These are phyloP conservation scores for Amaranthus tricolor DNA, from an alignment of 179 eudicot species.

Conservation along the genomic window DNA sequence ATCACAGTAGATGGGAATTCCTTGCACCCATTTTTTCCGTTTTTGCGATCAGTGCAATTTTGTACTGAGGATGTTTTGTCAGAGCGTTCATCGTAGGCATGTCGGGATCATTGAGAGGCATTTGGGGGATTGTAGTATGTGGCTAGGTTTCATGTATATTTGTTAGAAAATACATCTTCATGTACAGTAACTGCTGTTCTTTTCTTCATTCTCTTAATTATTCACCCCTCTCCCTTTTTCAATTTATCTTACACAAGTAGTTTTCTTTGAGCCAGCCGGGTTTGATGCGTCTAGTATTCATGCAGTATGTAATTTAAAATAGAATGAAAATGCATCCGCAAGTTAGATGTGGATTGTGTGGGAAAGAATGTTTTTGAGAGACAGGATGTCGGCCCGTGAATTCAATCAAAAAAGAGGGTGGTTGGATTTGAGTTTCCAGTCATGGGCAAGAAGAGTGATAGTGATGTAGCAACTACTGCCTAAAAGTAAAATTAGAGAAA, in stretches of 20 bases:
- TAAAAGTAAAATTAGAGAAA: background rate
- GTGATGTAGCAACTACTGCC: background rate
- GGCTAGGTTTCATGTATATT: constrained; percentile 43
- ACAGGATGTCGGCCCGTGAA: constrained; percentile 14
- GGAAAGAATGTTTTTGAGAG: constrained; percentile 15
- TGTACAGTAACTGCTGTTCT: constrained; percentile 41
- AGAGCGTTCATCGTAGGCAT: constrained; percentile 1
- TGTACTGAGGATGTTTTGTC: constrained; percentile 33
- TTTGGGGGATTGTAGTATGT: constrained; percentile 26
- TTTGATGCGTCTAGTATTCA: constrained; percentile 1
- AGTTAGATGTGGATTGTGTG: constrained; percentile 8
- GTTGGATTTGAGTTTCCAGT: background rate
- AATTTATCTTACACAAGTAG: background rate
- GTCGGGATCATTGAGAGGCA: constrained; percentile 18
- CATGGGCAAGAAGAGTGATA: background rate
- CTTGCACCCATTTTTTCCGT: constrained; percentile 37
- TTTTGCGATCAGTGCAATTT: constrained; percentile 39
- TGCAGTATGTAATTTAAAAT: constrained; percentile 8
- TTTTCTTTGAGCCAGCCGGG: constrained; percentile 3
- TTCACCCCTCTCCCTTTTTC: background rate
- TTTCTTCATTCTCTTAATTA: background rate
- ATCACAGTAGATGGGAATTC: constrained; percentile 34
- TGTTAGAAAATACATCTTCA: constrained; percentile 22
- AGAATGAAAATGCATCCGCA: background rate
- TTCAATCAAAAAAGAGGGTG: constrained; percentile 6